phyloP scores from a whole-genome alignment of 2,329 filamentous ascomycete genomes.

The Hysterium pulicare region DNA sequence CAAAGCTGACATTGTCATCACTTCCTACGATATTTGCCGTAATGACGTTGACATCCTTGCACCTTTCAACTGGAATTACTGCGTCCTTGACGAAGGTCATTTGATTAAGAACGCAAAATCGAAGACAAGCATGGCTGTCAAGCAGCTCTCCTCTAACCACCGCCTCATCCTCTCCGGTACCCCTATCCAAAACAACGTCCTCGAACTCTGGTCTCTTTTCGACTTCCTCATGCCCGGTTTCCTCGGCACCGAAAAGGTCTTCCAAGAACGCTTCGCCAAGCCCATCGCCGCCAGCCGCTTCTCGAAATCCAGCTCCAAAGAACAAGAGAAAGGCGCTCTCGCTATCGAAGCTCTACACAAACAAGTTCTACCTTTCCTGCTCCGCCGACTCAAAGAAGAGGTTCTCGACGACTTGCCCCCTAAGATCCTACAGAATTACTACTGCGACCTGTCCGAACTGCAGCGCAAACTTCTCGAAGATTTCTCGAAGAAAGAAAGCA shows the following conservation, averaged over 20 bases:
- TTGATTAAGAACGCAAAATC: conserved; percentile 98
- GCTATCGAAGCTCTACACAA: conserved; percentile 99
- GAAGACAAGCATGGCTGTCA: conserved; percentile 91
- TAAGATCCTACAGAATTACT: conserved; percentile 99
- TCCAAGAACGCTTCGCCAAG: conserved; percentile 90
- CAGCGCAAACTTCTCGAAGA: conserved; percentile 96
- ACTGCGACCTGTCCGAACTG: conserved; percentile 93
- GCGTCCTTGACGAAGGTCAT: conserved; percentile 94
- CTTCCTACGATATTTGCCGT: conserved; percentile 95
- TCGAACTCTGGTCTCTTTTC: conserved; percentile 96
- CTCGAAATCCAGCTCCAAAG: conserved; percentile 95
- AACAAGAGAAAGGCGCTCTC: conserved; percentile 93
- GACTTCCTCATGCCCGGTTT: conserved; percentile 99
- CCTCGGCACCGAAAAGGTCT: conserved; percentile 93
- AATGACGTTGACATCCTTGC: conserved; percentile 87
- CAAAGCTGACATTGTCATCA: conserved; percentile 88
- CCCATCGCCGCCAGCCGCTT: conserved; percentile 92
- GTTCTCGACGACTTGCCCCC: conserved; percentile 93
- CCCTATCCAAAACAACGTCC: conserved; percentile 95
- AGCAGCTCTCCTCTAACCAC: conserved; percentile 85
- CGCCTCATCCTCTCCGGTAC: conserved; percentile 94
- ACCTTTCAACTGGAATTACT: conserved; percentile 92
- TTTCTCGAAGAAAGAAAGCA: conserved; percentile 90
- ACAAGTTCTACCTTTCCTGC: conserved; percentile 92
- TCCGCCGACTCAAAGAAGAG: conserved; percentile 95